A percentile compares a stretch with the other conserved stretches of the same genome.
These are phyloP conservation scores for Syzygium jambos DNA, from an alignment of 345 rosid species.

Conservation along the genomic window DNA sequence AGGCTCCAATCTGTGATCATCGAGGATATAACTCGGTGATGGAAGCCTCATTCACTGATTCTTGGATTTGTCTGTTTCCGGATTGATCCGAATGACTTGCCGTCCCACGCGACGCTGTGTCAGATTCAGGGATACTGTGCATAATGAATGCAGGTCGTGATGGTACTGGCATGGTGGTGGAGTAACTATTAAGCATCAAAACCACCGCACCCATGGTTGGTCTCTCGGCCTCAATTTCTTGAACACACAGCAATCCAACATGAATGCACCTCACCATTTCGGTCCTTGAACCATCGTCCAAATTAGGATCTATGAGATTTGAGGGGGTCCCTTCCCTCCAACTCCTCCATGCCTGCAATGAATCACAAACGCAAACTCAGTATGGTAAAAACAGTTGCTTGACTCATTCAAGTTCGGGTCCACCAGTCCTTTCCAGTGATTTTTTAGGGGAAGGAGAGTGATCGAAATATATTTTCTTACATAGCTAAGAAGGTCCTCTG, in stretches of 20 bases:
- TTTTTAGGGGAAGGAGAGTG: not conserved
- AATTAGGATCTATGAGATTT: too few relatives aligned
- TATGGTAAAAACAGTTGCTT: too few relatives aligned
- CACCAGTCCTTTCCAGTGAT: too few relatives aligned
- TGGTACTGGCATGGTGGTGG: not conserved
- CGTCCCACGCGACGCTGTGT: not conserved
- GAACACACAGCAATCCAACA: not conserved
- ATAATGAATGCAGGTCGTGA: not conserved
- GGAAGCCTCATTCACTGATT: not conserved
- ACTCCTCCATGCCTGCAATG: too few relatives aligned
- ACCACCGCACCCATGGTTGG: not conserved
- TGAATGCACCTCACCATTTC: not conserved
- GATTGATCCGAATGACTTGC: too few relatives aligned
- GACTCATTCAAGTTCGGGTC: too few relatives aligned
- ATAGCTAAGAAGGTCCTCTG: not conserved
- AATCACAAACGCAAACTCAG: too few relatives aligned
- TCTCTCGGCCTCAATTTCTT: not conserved
- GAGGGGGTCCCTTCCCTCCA: too few relatives aligned
- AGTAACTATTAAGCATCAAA: not conserved
- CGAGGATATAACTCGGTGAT: not conserved
- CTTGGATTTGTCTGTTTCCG: too few relatives aligned
- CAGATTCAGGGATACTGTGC: not conserved
- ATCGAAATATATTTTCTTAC: not conserved
- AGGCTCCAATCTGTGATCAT: not conserved
- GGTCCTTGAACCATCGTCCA: too few relatives aligned